A percentile compares a stretch with the other conserved stretches of the same genome.
These are phyloP conservation scores for Fraxinus pennsylvanica DNA, from an alignment of 257 asterid genomes.

Conservation along the genomic window DNA sequence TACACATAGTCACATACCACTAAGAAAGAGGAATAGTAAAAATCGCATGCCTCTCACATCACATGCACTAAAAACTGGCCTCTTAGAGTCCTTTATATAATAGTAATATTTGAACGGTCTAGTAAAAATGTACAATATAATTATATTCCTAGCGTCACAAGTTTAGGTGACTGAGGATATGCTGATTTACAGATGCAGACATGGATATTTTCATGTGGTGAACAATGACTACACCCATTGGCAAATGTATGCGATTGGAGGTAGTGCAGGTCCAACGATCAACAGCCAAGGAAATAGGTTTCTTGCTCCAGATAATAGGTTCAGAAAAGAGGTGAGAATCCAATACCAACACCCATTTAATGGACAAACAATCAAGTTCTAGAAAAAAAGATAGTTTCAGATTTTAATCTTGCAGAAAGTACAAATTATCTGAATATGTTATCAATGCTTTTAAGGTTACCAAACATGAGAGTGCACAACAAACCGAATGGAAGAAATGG, in stretches of 20 bases:
- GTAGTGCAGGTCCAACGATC: constrained; percentile 87
- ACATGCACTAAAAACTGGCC: no score
- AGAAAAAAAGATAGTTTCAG: neutral
- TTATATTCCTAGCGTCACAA: neutral
- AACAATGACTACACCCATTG: constrained; percentile 94
- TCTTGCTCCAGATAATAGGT: constrained; percentile 64
- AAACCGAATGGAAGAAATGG: constrained; percentile 11
- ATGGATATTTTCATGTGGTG: constrained; percentile 92
- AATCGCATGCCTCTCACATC: no score
- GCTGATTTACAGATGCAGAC: constrained; percentile 62
- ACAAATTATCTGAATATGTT: neutral
- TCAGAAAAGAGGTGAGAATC: constrained; percentile 61
- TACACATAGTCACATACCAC: no score
- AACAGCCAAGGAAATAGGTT: constrained; percentile 88
- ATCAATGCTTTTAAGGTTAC: constrained; percentile 10
- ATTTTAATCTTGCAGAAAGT: neutral
- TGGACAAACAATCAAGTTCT: neutral
- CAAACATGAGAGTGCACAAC: constrained; percentile 14
- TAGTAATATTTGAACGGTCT: no score
- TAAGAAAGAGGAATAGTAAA: no score
- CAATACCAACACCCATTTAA: neutral
- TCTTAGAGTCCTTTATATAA: no score
- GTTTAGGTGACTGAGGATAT: neutral
- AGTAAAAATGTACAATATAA: no score
- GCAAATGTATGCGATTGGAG: constrained; percentile 95